Percentiles rank a stretch among this genome's conserved stretches.
Evolutionary conservation across 2,329 filamentous ascomycete genomes (phyloP).

Genomic region (Verticillium nonalfalfae): DNA sequence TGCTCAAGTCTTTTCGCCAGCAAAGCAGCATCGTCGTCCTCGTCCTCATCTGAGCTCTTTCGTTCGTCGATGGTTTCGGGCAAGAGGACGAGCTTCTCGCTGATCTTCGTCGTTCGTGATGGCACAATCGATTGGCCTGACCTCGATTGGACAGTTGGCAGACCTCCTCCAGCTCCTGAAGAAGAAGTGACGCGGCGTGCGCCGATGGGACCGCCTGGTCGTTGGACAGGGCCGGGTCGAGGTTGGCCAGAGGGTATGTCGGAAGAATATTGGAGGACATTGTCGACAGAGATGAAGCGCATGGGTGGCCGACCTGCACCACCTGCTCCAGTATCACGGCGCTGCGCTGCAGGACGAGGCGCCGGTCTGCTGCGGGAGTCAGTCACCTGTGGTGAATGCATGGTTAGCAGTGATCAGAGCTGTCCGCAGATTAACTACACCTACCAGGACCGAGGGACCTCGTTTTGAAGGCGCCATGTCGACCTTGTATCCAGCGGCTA

Average conservation of each 20-base stretch:
- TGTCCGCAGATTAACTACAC: slow-evolving; percentile 4
- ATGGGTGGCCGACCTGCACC: slow-evolving; percentile 39
- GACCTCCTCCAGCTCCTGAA: slow-evolving; percentile 11
- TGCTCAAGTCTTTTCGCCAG: slow-evolving; percentile 35
- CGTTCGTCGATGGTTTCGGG: slow-evolving; percentile 68
- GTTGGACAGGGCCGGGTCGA: slow-evolving; percentile 57
- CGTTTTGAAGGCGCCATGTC: slow-evolving; percentile 43
- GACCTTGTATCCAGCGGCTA: background rate
- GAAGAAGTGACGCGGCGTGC: slow-evolving; percentile 8
- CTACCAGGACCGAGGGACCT: slow-evolving; percentile 55
- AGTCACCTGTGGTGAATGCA: slow-evolving; percentile 21
- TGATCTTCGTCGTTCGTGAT: slow-evolving; percentile 85
- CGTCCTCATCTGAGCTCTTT: slow-evolving; percentile 45
- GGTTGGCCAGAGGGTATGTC: slow-evolving; percentile 94
- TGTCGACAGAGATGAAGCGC: slow-evolving; percentile 85
- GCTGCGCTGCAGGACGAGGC: slow-evolving; percentile 23
- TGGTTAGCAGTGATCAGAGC: slow-evolving; percentile 7
- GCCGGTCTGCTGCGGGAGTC: slow-evolving; percentile 29
- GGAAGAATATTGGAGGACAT: slow-evolving; percentile 86
- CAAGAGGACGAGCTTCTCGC: slow-evolving; percentile 91
- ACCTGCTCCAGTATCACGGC: slow-evolving; percentile 23
- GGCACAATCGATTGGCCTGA: slow-evolving; percentile 59
- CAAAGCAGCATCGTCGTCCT: slow-evolving; percentile 33
- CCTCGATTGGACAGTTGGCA: slow-evolving; percentile 29
- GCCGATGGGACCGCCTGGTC: slow-evolving; percentile 39